Conservation (phyloP, 1,284 basidiomycete species). For the Sanghuangporus sanghuang region DNA sequence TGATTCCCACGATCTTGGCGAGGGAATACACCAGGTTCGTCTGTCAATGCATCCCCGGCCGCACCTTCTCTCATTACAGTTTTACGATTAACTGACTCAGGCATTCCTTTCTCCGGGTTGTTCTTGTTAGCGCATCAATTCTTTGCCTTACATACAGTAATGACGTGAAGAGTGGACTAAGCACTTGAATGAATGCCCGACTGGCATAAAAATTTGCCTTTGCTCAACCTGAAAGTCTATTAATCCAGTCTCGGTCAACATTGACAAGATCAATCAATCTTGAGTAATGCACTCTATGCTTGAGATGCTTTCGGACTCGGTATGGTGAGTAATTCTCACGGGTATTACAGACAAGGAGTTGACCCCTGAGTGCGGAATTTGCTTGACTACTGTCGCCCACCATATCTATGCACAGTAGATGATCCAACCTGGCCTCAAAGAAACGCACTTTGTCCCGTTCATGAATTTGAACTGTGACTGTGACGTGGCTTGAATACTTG, state of each 20-base stretch:
- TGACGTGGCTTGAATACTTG: neutral
- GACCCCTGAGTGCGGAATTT: neutral
- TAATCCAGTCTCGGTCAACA: neutral
- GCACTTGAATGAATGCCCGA: too few species aligned
- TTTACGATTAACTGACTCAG: too few species aligned
- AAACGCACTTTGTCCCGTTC: neutral
- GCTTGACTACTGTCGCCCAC: neutral
- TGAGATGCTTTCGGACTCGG: neutral
- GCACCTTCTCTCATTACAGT: too few species aligned
- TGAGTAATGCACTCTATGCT: neutral
- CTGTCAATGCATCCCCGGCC: too few species aligned
- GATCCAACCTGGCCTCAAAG: neutral
- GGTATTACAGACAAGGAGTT: neutral
- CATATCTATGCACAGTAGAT: neutral
- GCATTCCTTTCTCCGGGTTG: too few species aligned
- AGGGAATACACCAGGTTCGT: too few species aligned
- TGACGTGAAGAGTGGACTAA: too few species aligned
- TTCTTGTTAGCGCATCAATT: too few species aligned
- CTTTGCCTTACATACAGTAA: too few species aligned
- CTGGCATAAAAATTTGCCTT: too few species aligned
- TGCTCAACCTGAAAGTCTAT: too few species aligned
- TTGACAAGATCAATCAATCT: neutral
- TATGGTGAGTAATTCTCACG: neutral
- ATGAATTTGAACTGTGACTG: neutral
- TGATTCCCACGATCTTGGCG: too few species aligned